Evolutionary conservation across 169 alveolate genomes (phyloP).

Genomic region (Eimeria sp.): DNA sequence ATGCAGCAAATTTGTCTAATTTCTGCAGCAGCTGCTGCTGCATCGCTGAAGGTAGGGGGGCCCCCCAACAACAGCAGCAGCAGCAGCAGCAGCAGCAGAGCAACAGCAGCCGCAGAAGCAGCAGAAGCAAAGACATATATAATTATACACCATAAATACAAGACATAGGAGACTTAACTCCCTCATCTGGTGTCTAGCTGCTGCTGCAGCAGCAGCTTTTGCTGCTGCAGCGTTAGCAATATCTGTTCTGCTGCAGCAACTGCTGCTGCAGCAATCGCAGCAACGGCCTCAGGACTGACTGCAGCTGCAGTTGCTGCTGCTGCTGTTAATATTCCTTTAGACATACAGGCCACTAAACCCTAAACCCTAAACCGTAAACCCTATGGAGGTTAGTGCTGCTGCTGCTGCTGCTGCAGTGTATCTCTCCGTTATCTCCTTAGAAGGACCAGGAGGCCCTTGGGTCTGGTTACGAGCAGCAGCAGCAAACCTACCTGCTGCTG

Average conservation of each 20-base stretch:
- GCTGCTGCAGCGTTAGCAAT: background rate
- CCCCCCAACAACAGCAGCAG: too few relatives aligned
- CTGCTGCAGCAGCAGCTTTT: background rate
- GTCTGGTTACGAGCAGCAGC: slow-evolving; percentile 41
- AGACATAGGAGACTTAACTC: background rate
- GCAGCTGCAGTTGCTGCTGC: slow-evolving; percentile 43
- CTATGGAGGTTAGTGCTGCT: background rate
- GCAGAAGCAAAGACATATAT: background rate
- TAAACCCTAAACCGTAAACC: background rate
- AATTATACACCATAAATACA: background rate
- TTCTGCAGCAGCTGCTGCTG: background rate
- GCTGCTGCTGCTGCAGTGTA: too few relatives aligned
- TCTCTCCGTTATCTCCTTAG: background rate
- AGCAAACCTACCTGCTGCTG: too few relatives aligned
- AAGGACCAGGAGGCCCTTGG: slow-evolving; percentile 29
- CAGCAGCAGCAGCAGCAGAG: too few relatives aligned
- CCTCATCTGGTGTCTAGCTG: too few relatives aligned
- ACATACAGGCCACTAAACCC: background rate
- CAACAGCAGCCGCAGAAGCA: too few relatives aligned
- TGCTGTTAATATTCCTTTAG: background rate
- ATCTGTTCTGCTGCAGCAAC: background rate
- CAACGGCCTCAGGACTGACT: background rate
- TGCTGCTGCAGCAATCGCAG: background rate
- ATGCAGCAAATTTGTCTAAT: background rate
- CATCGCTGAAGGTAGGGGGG: too few relatives aligned